These are phyloP conservation scores for Fusarium sp. DNA, from an alignment of 2,329 filamentous ascomycete genomes.

Conservation along the genomic window DNA sequence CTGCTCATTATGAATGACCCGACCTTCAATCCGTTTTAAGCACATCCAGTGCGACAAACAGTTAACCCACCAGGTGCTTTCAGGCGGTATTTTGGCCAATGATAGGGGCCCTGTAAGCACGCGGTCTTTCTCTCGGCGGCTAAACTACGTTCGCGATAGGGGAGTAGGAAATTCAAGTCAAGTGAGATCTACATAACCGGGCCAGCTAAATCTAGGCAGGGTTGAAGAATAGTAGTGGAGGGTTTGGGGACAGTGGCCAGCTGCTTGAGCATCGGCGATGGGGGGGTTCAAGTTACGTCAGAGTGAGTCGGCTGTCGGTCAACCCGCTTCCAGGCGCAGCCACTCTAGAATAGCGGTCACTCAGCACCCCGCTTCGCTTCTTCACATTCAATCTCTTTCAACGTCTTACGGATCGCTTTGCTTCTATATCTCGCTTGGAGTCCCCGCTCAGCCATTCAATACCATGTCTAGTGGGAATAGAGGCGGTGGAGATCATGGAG, in stretches of 20 bases:
- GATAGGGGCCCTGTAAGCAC: too few relatives aligned
- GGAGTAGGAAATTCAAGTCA: too few relatives aligned
- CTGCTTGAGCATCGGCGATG: too few relatives aligned
- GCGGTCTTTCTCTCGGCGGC: too few relatives aligned
- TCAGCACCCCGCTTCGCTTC: neutral
- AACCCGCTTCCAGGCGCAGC: neutral
- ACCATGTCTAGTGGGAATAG: neutral
- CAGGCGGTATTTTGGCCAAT: too few relatives aligned
- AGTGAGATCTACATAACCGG: rapidly evolving
- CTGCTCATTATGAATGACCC: too few relatives aligned
- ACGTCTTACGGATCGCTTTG: neutral
- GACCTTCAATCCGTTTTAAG: too few relatives aligned
- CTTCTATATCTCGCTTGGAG: neutral
- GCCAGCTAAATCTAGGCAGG: too few relatives aligned
- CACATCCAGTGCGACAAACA: too few relatives aligned
- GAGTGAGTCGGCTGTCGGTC: neutral
- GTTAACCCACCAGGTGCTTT: too few relatives aligned
- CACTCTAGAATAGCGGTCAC: neutral
- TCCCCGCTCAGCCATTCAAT: neutral
- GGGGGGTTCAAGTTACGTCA: neutral
- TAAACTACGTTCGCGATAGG: too few relatives aligned
- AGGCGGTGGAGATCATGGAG: neutral
- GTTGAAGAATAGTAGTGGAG: neutral
- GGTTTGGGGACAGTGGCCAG: neutral
- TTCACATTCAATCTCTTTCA: neutral